Conservation (phyloP, 345 rosid genomes). For the Combretum micranthum region DNA sequence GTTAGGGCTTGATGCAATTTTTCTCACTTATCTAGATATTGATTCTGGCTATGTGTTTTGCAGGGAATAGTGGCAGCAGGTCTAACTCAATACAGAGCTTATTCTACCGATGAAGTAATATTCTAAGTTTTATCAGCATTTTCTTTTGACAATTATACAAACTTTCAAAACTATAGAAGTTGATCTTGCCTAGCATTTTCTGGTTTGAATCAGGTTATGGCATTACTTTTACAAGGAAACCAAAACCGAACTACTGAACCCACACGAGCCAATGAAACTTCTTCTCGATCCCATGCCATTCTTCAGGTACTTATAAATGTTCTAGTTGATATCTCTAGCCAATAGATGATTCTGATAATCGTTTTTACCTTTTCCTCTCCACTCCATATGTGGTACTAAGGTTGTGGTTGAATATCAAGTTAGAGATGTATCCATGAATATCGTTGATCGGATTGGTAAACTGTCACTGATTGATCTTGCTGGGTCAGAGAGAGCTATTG, state of each 20-base stretch:
- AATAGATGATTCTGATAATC: not conserved
- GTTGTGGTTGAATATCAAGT: constrained; percentile 71
- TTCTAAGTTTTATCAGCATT: not conserved
- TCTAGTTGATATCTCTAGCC: not conserved
- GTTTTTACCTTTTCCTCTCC: not conserved
- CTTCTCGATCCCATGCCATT: constrained; percentile 95
- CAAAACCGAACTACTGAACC: constrained; percentile 95
- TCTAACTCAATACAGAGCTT: constrained; percentile 91
- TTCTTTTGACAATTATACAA: not conserved
- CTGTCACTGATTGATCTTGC: constrained; percentile 94
- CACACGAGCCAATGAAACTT: constrained; percentile 86
- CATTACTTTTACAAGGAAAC: constrained; percentile 84
- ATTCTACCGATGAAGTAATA: constrained; percentile 82
- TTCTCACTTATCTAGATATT: too few species aligned
- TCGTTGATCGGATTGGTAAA: constrained; percentile 61
- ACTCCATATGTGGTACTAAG: constrained; percentile 23
- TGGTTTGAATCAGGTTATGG: constrained; percentile 64
- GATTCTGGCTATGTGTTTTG: constrained; percentile 8
- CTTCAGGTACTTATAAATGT: constrained; percentile 53
- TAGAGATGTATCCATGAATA: constrained; percentile 62
- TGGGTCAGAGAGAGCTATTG: constrained; percentile 96
- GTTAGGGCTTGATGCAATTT: too few species aligned
- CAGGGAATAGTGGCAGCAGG: constrained; percentile 96
- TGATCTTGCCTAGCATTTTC: constrained; percentile 7
- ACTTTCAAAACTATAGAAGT: constrained; percentile 2